Percentiles rank a stretch among this genome's conserved stretches.
phyloP scores from a whole-genome alignment of 2,329 filamentous ascomycete species.

The Talaromyces funiculosus region DNA sequence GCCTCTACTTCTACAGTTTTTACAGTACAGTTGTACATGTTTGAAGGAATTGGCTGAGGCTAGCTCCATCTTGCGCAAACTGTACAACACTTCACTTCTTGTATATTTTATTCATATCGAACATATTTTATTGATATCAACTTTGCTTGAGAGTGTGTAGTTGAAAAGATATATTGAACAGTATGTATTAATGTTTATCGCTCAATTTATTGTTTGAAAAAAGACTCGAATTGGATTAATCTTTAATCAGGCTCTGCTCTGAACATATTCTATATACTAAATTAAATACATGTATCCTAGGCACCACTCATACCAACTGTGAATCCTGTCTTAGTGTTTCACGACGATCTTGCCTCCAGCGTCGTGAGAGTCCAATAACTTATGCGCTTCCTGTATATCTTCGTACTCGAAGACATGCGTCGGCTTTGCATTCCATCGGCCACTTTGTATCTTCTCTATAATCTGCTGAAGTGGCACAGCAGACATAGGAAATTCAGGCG shows the following conservation, averaged over 20 bases:
- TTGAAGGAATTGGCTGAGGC: background rate
- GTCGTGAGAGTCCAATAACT: background rate
- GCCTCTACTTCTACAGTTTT: too few relatives aligned
- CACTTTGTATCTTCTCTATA: background rate
- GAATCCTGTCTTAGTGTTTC: background rate
- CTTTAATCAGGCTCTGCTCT: too few relatives aligned
- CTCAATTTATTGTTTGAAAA: too few relatives aligned
- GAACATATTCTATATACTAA: too few relatives aligned
- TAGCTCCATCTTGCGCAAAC: background rate
- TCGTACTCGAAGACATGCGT: background rate
- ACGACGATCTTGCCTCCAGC: background rate
- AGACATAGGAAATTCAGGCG: slow-evolving; percentile 27
- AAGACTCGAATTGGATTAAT: too few relatives aligned
- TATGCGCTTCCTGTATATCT: background rate
- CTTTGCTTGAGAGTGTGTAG: too few relatives aligned
- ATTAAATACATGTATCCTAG: too few relatives aligned
- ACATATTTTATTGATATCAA: background rate
- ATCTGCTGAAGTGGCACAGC: slow-evolving; percentile 10
- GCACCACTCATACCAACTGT: too few relatives aligned
- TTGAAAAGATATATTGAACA: too few relatives aligned
- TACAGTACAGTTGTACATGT: too few relatives aligned
- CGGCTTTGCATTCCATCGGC: background rate
- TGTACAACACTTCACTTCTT: background rate
- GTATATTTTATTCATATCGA: background rate
- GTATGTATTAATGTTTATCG: too few relatives aligned